Base-by-base conservation (phyloP, 2,329 filamentous ascomycete species). In the Diaporthe ampelina region DNA sequence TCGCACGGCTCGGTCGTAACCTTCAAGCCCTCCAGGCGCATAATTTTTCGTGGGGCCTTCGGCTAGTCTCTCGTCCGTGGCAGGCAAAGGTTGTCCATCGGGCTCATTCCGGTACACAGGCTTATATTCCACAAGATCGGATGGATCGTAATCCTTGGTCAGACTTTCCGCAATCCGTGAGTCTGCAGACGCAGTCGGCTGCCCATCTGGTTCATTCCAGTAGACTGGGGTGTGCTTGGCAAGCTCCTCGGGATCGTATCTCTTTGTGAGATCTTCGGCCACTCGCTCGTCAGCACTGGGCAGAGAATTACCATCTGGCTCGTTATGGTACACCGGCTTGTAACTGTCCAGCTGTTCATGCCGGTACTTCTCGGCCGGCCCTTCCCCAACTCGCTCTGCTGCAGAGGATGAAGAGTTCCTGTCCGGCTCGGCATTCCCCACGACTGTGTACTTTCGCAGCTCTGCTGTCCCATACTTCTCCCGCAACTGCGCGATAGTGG, bases 61-160 rank as follows among this genome's bases (percentile, higher is more conserved):
- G n/a, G 57, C 56, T 4, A 8, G 35, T 32, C 29, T 40, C 50
- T 67, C 61, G 4, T 71, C 68, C 24, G 19, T 17, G 0, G 32
- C 40, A 43, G 70, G 17, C 4, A 19, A 19, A 7, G 61, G 43
- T 54, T 74, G 63, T 13, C 77, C 77, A 45, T 77, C 72, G 1
- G 77, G 78, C 65, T 82, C 78, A 2, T 78, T 77, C 52, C 78
- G 77, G 24, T 72, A 67, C 3, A 77, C 70, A 7, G 78, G 76
- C 1, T 68, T 76, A 77, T 88, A 88, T 73, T 83, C 80, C 68
- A 81, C 78, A 52, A 87, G 77, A 75, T 88, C 86, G 37, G 59
- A 73, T n/a, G 75, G 70, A 4, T 82, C 78, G 61, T 86, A 85
- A 3, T 79, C 59, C 72, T 78, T 78, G 57, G 58, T 77, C 73